Conservation (phyloP, 176 grass and related monocot genomes). For the Juncus inflexus region DNA sequence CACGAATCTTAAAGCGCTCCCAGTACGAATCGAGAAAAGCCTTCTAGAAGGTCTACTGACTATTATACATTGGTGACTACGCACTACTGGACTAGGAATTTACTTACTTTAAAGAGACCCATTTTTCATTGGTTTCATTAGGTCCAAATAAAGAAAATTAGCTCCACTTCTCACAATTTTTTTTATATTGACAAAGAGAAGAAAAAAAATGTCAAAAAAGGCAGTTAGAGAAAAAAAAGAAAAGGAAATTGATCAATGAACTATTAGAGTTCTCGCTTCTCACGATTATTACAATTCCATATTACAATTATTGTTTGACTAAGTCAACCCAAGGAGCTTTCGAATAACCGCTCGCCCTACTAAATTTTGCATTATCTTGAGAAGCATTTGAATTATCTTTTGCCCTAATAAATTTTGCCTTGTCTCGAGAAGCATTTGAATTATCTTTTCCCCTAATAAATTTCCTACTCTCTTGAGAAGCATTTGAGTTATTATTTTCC, state of each 20-base stretch:
- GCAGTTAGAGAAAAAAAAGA: too few species aligned
- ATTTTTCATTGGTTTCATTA: too few species aligned
- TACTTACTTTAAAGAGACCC: neutral
- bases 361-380: constrained; percentile 18
- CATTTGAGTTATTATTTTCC: constrained; percentile 27
- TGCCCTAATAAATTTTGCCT: constrained; percentile 21
- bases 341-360: neutral
- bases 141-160: too few species aligned
- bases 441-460: constrained; percentile 28
- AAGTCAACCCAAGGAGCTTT: too few species aligned
- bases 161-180: too few species aligned
- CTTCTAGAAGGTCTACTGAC: neutral
- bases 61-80: neutral
- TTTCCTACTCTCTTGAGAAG: constrained; percentile 21
- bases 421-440: constrained; percentile 25
- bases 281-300: too few species aligned
- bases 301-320: too few species aligned
- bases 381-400: constrained; percentile 34
- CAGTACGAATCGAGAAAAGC: too few species aligned
- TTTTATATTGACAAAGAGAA: too few species aligned
- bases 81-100: neutral
- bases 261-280: too few species aligned
- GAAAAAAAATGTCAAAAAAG: too few species aligned
- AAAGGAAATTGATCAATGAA: too few species aligned
- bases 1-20: neutral